phyloP scores from a whole-genome alignment of 2,329 filamentous ascomycete genomes.

The Harringtonia lauricola region DNA sequence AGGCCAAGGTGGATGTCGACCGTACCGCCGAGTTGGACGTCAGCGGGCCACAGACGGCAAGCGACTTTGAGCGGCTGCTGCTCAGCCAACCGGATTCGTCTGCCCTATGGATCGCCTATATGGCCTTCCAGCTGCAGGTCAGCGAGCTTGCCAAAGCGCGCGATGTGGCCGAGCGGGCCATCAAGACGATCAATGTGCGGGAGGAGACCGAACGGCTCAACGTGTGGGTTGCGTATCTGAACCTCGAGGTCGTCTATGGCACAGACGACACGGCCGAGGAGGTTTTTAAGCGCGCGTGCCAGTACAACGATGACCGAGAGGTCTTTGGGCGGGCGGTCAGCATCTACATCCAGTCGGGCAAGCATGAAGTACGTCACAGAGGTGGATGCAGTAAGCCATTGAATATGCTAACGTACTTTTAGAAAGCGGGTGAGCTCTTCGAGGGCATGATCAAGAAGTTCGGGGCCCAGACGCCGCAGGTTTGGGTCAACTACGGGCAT shows the following conservation, averaged over 20 bases:
- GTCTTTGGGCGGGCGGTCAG: constrained; percentile 82
- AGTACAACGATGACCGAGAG: constrained; percentile 86
- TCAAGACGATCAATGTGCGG: constrained; percentile 81
- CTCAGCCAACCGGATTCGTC: constrained; percentile 91
- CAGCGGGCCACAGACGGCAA: constrained; percentile 77
- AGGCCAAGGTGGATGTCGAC: constrained; percentile 63
- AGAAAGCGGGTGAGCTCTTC: constrained; percentile 86
- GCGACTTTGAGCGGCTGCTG: constrained; percentile 88
- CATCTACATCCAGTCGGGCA: constrained; percentile 89
- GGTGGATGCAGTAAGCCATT: not conserved
- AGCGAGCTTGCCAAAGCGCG: constrained; percentile 82
- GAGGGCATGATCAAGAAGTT: constrained; percentile 81
- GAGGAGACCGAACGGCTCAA: constrained; percentile 91
- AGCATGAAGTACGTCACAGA: constrained; percentile 55
- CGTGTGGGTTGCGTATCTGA: constrained; percentile 88
- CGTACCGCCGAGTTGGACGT: constrained; percentile 84
- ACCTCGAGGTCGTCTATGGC: constrained; percentile 86
- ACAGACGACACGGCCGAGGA: constrained; percentile 72
- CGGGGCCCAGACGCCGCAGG: constrained; percentile 63
- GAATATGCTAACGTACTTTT: constrained; percentile 1
- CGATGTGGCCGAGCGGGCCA: constrained; percentile 79
- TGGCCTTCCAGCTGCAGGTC: constrained; percentile 95
- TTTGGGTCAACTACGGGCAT: constrained; percentile 92
- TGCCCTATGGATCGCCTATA: constrained; percentile 88
- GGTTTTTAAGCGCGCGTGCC: constrained; percentile 83